A percentile compares a stretch with the other conserved stretches of the same genome.
Conservation (phyloP, 2,329 filamentous ascomycete species). For the Cercospora brassicicola region DNA sequence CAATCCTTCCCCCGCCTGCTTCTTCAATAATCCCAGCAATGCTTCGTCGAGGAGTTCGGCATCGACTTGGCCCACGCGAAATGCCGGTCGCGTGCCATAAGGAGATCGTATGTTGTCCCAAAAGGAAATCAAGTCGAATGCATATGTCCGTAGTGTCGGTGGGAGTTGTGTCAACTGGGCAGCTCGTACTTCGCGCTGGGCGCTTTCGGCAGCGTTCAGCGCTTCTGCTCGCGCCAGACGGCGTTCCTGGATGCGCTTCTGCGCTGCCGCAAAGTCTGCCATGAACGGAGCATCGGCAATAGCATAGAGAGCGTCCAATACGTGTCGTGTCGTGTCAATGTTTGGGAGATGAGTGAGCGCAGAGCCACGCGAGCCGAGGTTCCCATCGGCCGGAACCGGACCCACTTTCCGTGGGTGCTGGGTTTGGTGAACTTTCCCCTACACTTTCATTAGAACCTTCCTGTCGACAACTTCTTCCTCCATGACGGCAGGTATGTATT, state of each 20-base stretch:
- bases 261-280: constrained; percentile 80
- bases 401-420: background rate
- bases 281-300: constrained; percentile 21
- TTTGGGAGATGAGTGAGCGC: background rate
- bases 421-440: background rate
- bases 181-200: constrained; percentile 43
- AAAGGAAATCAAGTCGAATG: constrained; percentile 26
- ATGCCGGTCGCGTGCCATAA: constrained; percentile 78
- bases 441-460: background rate
- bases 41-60: constrained; percentile 94
- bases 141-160: constrained; percentile 52
- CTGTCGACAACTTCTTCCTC: too few relatives aligned
- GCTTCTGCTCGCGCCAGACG: constrained; percentile 67
- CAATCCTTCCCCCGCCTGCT: constrained; percentile 81
- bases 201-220: constrained; percentile 53
- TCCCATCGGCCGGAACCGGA: background rate
- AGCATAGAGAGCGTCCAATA: background rate
- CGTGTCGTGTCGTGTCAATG: background rate
- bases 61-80: constrained; percentile 93
- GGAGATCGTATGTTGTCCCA: constrained; percentile 74
- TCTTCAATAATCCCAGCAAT: constrained; percentile 78
- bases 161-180: constrained; percentile 49
- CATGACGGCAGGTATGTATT: too few relatives aligned
- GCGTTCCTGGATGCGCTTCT: constrained; percentile 79
- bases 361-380: constrained; percentile 1